Evolutionary conservation across 2,329 filamentous ascomycete species (phyloP), one percentile per base, ranked within the genome.

Genomic region (Apiospora pterosperma): DNA sequence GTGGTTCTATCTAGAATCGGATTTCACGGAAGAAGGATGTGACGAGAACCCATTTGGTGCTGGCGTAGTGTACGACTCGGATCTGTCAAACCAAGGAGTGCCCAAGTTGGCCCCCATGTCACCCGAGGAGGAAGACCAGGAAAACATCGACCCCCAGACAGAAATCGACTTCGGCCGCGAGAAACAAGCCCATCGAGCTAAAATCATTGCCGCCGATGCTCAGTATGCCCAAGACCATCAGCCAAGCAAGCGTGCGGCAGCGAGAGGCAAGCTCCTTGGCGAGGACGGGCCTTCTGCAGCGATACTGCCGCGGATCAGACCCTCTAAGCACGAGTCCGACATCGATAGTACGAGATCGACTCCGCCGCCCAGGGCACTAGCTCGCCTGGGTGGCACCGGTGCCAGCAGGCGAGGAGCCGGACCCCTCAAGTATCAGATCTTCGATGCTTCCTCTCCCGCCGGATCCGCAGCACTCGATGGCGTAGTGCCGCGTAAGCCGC

Each of bases 1-100:
- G 89, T 99, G 96, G 96, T 97, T 96, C 83, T 98, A 99, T 74
- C 85, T 99, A 21, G 96, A 99, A 76, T 97, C 94, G 34, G 93
- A 97, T 75, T 98, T 97, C 70, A 92, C 92, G 0, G 88, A 91
- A 70, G 92, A 97, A 72, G 93, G 92, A 64, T 95, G 93, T 55
- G 85, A 92, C 59, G 90, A 92, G 70, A 99, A 99, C 73, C 96
- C 96, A 0, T 99, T 97, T 72, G 96, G 96, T 0, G 76, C 82
- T 12, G 89, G 88, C 14, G 86, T 90, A 2, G 88, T 90, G 72
- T 90, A 90, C 67, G 85, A 82, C 10, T 79, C 86, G 1, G 85
- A 87, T 66, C 85, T 90, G 1, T 86, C 87, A 48, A 90, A 90
- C 67, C 88, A 90, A 73, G 88, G 88, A 67, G 86, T 94, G 5